These are phyloP conservation scores for Apiotrichum sp. DNA, from an alignment of 1,284 basidiomycete genomes.

Conservation along the genomic window DNA sequence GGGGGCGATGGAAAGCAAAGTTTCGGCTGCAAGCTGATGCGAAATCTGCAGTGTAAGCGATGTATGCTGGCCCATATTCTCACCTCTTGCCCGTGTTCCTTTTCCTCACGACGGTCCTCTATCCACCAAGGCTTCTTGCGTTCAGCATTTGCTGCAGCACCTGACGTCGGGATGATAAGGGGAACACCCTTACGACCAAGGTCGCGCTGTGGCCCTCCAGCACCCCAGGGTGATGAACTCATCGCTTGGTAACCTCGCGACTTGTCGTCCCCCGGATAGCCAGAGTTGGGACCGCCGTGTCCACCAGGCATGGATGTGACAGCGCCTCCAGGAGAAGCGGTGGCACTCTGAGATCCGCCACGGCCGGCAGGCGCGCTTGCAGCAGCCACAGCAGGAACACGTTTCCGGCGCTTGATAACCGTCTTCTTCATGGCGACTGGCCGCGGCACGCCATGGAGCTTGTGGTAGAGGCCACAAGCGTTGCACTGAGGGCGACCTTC, in stretches of 20 bases:
- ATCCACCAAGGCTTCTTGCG: conserved; percentile 42
- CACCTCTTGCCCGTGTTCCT: conserved; percentile 15
- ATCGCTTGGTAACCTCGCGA: conserved; percentile 9
- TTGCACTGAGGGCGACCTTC: conserved; percentile 72
- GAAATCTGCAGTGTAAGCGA: conserved; percentile 28
- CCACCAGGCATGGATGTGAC: not conserved
- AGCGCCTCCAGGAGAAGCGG: not conserved
- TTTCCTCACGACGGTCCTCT: conserved; percentile 20
- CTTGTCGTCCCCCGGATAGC: conserved; percentile 14
- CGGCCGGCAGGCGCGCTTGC: conserved; percentile 6
- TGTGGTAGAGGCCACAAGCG: conserved; percentile 93
- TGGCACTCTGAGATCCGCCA: conserved; percentile 14
- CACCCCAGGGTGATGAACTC: conserved; percentile 10
- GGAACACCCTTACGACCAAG: conserved; percentile 22
- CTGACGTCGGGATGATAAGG: conserved; percentile 11
- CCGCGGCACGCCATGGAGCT: conserved; percentile 92
- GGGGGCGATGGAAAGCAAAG: conserved; percentile 44
- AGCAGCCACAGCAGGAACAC: conserved; percentile 69
- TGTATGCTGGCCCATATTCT: not conserved
- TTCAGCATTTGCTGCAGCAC: conserved; percentile 14
- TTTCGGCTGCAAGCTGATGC: conserved; percentile 46
- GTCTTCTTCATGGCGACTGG: conserved; percentile 99
- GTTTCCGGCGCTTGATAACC: conserved; percentile 95
- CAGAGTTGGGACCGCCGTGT: not conserved
- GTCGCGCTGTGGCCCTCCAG: conserved; percentile 8